Evolutionary conservation across 2,329 filamentous ascomycete genomes (phyloP).

Genomic region (Dothideomycetidae sp.): DNA sequence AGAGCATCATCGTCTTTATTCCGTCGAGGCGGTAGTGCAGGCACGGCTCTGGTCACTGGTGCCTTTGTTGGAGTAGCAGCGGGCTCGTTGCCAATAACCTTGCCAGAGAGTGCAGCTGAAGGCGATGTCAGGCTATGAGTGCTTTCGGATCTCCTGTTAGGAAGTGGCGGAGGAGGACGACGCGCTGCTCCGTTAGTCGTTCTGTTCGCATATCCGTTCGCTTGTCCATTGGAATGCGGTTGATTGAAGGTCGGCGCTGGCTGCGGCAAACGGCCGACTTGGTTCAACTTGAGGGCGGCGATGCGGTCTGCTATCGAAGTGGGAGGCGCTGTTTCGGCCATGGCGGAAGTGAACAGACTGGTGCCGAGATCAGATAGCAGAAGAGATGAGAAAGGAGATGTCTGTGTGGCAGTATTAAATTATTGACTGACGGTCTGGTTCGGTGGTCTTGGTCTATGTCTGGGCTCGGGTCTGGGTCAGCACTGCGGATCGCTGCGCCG

Average conservation of each 20-base stretch:
- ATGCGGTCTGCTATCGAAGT: conserved; percentile 33
- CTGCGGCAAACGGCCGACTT: conserved; percentile 27
- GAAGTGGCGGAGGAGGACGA: conserved; percentile 7
- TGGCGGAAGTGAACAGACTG: too few relatives aligned
- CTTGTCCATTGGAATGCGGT: too few relatives aligned
- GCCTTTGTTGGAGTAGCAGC: conserved; percentile 28
- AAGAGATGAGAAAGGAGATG: too few relatives aligned
- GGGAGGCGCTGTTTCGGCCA: conserved; percentile 11
- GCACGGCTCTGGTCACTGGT: conserved; percentile 27
- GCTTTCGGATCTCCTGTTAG: conserved; percentile 11
- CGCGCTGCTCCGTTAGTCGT: conserved; percentile 6
- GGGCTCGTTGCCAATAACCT: conserved; percentile 27
- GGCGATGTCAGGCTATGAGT: too few relatives aligned
- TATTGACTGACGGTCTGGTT: too few relatives aligned
- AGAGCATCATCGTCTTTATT: conserved; percentile 12
- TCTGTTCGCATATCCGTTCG: too few relatives aligned
- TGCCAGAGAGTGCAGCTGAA: too few relatives aligned
- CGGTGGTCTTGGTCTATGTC: too few relatives aligned
- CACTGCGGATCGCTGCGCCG: too few relatives aligned
- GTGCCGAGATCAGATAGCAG: too few relatives aligned
- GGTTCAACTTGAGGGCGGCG: conserved; percentile 33
- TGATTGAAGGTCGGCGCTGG: conserved; percentile 24
- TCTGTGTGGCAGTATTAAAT: too few relatives aligned
- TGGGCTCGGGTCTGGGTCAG: too few relatives aligned
- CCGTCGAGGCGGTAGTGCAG: conserved; percentile 34